Percentiles rank a stretch among this genome's conserved stretches.
These are phyloP conservation scores for Lignosus rhinocerotis DNA, from an alignment of 1,284 basidiomycete species.

Conservation along the genomic window DNA sequence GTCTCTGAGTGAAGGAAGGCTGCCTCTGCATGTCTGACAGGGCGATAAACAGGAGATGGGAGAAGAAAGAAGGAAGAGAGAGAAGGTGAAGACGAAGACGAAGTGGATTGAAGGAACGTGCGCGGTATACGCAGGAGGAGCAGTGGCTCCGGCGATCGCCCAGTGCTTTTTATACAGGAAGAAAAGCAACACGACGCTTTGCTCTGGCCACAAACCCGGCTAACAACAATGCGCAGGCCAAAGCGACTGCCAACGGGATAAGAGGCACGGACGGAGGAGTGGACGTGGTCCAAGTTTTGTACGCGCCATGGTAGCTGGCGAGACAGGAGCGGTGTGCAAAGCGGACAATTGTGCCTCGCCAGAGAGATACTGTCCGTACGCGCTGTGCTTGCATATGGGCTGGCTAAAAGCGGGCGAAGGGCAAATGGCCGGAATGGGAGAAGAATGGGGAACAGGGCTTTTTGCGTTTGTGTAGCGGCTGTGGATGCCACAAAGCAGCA, in stretches of 20 bases:
- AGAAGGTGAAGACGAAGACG: background rate
- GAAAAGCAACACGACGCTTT: background rate
- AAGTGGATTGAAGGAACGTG: background rate
- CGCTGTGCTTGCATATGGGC: background rate
- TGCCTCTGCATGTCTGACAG: conserved; percentile 8
- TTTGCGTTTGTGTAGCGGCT: background rate
- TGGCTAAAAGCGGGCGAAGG: background rate
- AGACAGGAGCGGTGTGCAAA: background rate
- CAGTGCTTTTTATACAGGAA: background rate
- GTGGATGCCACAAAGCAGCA: background rate
- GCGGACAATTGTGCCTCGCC: background rate
- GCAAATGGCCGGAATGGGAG: background rate
- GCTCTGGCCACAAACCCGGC: background rate
- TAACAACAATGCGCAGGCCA: background rate
- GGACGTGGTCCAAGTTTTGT: background rate
- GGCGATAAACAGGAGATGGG: background rate
- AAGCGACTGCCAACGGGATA: background rate
- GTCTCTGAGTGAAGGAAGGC: conserved; percentile 11
- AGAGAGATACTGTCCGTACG: background rate
- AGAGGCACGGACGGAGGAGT: background rate
- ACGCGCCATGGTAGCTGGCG: background rate
- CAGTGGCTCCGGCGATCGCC: background rate
- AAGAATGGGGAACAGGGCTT: background rate
- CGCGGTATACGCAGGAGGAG: background rate
- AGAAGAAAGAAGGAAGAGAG: background rate